These are phyloP conservation scores for Scedosporium apiospermum DNA, from an alignment of 2,329 filamentous ascomycete genomes.

Conservation along the genomic window DNA sequence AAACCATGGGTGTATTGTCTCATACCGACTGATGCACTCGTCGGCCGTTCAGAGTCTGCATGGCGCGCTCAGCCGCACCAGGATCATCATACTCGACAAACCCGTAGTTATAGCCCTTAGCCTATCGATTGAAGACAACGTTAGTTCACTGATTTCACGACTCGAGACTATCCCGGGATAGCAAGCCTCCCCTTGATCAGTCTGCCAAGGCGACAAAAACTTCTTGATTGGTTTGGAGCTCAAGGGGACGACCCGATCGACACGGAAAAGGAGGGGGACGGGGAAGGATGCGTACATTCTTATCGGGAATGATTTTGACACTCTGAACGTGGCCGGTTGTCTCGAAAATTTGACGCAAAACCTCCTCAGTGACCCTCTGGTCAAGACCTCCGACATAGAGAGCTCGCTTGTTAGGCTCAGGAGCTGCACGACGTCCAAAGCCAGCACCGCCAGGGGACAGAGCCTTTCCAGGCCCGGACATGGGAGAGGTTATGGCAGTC, in stretches of 20 bases:
- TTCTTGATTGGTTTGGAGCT: background rate
- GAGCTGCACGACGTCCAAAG: slow-evolving; percentile 80
- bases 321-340: slow-evolving; percentile 97
- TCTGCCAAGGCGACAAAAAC: too few species aligned
- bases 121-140: slow-evolving; percentile 34
- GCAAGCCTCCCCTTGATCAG: too few species aligned
- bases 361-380: slow-evolving; percentile 89
- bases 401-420: slow-evolving; percentile 96
- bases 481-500: slow-evolving; percentile 81
- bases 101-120: slow-evolving; percentile 97
- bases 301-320: slow-evolving; percentile 99
- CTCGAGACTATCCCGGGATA: too few species aligned
- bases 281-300: slow-evolving; percentile 67
- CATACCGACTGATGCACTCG: slow-evolving; percentile 90
- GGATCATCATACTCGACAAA: slow-evolving; percentile 99
- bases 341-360: slow-evolving; percentile 95
- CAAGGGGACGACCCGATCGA: background rate
- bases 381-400: slow-evolving; percentile 94
- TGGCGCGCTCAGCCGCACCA: slow-evolving; percentile 88
- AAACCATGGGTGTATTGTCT: slow-evolving; percentile 9
- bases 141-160: background rate
- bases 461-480: slow-evolving; percentile 45
- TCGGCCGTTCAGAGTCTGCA: slow-evolving; percentile 92
- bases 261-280: background rate
- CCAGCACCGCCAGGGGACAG: slow-evolving; percentile 79